phyloP scores from a whole-genome alignment of 306 rosid genomes.

The Gleditsia sinensis region DNA sequence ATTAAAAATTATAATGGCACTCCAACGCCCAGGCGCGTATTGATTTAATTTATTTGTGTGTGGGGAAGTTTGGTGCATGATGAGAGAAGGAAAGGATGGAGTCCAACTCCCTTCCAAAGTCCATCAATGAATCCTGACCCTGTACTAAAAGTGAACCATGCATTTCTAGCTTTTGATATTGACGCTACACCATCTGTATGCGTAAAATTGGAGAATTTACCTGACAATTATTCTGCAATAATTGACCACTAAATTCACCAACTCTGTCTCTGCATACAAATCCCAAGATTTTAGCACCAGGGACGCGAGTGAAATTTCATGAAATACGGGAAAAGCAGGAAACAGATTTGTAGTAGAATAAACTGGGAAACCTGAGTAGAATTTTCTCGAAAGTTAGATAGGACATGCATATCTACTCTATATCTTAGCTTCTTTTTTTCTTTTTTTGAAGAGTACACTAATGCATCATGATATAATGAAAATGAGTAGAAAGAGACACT shows the following conservation, averaged over 20 bases:
- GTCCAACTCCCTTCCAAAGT: constrained; percentile 6
- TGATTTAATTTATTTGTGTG: too few relatives aligned
- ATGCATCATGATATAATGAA: too few relatives aligned
- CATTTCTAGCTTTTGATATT: constrained; percentile 22
- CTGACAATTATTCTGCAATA: too few relatives aligned
- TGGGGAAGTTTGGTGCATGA: constrained; percentile 20
- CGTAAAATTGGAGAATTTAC: neutral
- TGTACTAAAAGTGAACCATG: constrained; percentile 16
- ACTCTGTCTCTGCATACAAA: too few relatives aligned
- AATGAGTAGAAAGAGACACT: constrained; percentile 2
- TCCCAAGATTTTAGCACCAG: too few relatives aligned
- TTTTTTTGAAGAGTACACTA: neutral
- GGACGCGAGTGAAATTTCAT: neutral
- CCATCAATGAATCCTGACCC: constrained; percentile 4
- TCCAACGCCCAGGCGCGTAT: too few relatives aligned
- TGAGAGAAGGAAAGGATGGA: constrained; percentile 11
- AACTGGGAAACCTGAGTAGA: too few relatives aligned
- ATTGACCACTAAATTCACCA: too few relatives aligned
- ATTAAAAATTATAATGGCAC: too few relatives aligned
- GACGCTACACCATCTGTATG: constrained; percentile 11
- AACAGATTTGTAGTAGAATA: too few relatives aligned
- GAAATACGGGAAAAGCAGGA: neutral
- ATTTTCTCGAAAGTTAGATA: too few relatives aligned
- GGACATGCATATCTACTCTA: neutral
- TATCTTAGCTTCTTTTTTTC: neutral